A percentile compares a stretch with the other conserved stretches of the same genome.
Conservation (phyloP, 106 monocot species). For the Dioscorea dumetorum region DNA sequence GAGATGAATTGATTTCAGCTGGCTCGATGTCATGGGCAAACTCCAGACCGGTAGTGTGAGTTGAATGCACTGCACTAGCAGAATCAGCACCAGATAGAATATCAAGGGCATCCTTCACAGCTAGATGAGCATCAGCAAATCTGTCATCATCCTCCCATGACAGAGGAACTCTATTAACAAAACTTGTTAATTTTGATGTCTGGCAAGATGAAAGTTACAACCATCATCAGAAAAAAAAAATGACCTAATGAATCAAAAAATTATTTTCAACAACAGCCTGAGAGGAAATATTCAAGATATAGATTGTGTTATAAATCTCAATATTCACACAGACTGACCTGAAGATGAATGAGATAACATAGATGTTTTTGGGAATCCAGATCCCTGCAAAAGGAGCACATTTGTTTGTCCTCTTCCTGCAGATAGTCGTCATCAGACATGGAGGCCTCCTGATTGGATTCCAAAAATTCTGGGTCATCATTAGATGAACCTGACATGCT, state of each 20-base stretch:
- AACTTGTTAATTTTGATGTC: conserved; percentile 75
- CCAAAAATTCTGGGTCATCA: conserved; percentile 24
- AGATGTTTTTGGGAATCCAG: conserved; percentile 60
- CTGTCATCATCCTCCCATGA: conserved; percentile 57
- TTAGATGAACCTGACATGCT: conserved; percentile 32
- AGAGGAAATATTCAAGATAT: neutral
- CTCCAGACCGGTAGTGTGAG: conserved; percentile 19
- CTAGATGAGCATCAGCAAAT: conserved; percentile 12
- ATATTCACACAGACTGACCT: conserved; percentile 29
- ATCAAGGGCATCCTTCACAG: conserved; percentile 15
- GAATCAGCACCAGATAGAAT: conserved; percentile 21
- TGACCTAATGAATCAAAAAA: neutral
- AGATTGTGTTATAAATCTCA: too few species aligned
- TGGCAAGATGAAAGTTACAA: conserved; percentile 18
- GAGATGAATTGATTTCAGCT: conserved; percentile 27
- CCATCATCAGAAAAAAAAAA: neutral
- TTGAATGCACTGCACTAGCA: conserved; percentile 12
- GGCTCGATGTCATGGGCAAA: conserved; percentile 30
- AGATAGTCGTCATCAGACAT: conserved; percentile 4
- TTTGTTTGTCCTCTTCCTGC: conserved; percentile 39
- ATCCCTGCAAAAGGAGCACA: conserved; percentile 83
- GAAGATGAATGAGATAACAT: conserved; percentile 81
- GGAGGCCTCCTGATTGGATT: conserved; percentile 17
- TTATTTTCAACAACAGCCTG: neutral
- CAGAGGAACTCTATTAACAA: conserved; percentile 62